These are phyloP conservation scores for Globisporangium orthogonon DNA, from an alignment of 352 stramenopile species.

Conservation along the genomic window DNA sequence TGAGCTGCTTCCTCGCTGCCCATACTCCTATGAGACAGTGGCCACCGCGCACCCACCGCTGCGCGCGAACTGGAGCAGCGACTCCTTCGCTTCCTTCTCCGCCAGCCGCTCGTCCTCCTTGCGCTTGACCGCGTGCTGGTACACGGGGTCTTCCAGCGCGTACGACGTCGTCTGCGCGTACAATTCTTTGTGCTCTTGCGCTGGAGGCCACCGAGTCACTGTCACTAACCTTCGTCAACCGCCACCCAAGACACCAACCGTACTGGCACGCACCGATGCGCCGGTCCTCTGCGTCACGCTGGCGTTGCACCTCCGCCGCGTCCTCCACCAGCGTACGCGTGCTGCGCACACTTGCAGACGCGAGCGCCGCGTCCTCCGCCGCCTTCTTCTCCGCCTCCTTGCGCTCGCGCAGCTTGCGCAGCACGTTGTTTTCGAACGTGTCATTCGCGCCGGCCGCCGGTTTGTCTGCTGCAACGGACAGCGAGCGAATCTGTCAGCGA, in stretches of 20 bases:
- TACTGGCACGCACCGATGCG: constrained; percentile 11
- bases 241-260: neutral
- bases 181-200: constrained; percentile 25
- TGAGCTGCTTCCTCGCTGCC: neutral
- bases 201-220: constrained; percentile 1
- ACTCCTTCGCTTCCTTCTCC: constrained; percentile 22
- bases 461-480: constrained; percentile 2
- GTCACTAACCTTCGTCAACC: neutral
- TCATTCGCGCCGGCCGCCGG: constrained; percentile 2
- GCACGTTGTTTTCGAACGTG: constrained; percentile 19
- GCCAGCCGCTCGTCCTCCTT: constrained; percentile 26
- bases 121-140: constrained; percentile 43
- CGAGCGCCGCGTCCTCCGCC: constrained; percentile 28
- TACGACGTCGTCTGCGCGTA: constrained; percentile 32
- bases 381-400: constrained; percentile 34
- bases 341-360: constrained; percentile 24
- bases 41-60: neutral
- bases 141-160: constrained; percentile 37
- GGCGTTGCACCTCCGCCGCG: constrained; percentile 36
- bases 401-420: constrained; percentile 29
- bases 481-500: too few species aligned
- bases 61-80: constrained; percentile 17
- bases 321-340: constrained; percentile 44
- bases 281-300: constrained; percentile 31
- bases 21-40: neutral